phyloP scores from a whole-genome alignment of 768 basidiomycete genomes.

The Suillus alpinus region DNA sequence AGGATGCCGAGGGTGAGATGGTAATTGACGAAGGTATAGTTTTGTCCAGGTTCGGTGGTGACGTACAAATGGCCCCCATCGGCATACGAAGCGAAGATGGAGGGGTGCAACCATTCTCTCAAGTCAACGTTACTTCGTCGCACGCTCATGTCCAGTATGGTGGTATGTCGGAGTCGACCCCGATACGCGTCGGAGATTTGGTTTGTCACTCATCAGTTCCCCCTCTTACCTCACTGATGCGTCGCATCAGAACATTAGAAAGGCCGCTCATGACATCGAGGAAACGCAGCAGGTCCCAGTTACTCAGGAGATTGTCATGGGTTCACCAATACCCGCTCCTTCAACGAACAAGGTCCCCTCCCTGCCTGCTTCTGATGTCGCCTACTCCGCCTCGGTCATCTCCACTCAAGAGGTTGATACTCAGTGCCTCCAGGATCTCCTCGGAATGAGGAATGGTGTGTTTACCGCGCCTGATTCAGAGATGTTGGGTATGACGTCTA shows the following conservation, averaged over 20 bases:
- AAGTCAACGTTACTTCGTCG: conserved; percentile 22
- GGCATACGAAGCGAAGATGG: conserved; percentile 61
- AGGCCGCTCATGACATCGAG: conserved; percentile 33
- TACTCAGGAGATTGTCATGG: conserved; percentile 29
- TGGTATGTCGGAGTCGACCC: conserved; percentile 50
- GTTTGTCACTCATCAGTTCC: conserved; percentile 33
- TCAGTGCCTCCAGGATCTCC: conserved; percentile 34
- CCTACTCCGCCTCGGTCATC: conserved; percentile 14
- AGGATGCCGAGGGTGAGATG: conserved; percentile 61
- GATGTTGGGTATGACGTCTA: conserved; percentile 41
- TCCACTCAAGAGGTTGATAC: conserved; percentile 36
- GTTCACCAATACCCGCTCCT: conserved; percentile 20
- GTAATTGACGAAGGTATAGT: conserved; percentile 25
- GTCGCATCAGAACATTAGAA: conserved; percentile 12
- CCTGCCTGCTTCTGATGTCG: conserved; percentile 27
- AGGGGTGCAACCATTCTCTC: conserved; percentile 39
- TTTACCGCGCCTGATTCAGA: conserved; percentile 35
- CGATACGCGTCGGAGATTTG: conserved; percentile 53
- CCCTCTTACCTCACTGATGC: neutral
- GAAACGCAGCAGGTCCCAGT: conserved; percentile 49
- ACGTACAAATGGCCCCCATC: conserved; percentile 37
- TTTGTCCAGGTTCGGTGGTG: conserved; percentile 19
- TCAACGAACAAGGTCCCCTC: conserved; percentile 13
- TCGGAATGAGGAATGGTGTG: conserved; percentile 14
- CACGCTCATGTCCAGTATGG: conserved; percentile 35